Conservation (phyloP, 2,329 filamentous ascomycete genomes). For the Diaporthe amygdali region DNA sequence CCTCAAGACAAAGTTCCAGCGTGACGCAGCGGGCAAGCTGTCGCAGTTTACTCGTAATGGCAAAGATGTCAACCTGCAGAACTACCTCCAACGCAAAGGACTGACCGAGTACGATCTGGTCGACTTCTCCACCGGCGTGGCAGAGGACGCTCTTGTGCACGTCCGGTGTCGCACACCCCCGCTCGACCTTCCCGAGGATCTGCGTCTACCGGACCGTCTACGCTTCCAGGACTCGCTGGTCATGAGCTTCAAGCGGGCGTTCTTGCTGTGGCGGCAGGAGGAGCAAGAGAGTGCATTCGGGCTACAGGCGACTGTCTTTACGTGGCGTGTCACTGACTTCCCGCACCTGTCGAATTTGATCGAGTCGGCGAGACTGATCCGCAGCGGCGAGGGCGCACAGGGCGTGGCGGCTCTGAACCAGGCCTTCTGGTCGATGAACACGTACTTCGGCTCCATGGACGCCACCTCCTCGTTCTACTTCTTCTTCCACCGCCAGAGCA, state of each 20-base stretch:
- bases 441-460: constrained; percentile 15
- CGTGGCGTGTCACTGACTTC: constrained; percentile 22
- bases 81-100: constrained; percentile 58
- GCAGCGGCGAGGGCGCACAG: neutral
- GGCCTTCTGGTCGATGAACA: constrained; percentile 19
- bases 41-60: constrained; percentile 59
- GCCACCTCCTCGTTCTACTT: constrained; percentile 20
- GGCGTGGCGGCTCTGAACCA: constrained; percentile 18
- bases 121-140: constrained; percentile 42
- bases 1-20: constrained; percentile 57
- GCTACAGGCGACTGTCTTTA: constrained; percentile 16
- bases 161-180: constrained; percentile 22
- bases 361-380: constrained; percentile 17
- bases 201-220: constrained; percentile 17
- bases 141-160: constrained; percentile 3
- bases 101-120: constrained; percentile 58
- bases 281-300: constrained; percentile 15
- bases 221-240: constrained; percentile 21
- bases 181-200: constrained; percentile 8
- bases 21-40: constrained; percentile 57
- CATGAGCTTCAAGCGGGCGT: constrained; percentile 21
- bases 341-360: constrained; percentile 18
- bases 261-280: constrained; percentile 21
- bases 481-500: constrained; percentile 22
- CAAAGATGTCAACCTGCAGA: constrained; percentile 55